A percentile compares a stretch with the other conserved stretches of the same genome.
Evolutionary conservation across 306 rosid genomes (phyloP).

Genomic region (Potentilla sterilis): DNA sequence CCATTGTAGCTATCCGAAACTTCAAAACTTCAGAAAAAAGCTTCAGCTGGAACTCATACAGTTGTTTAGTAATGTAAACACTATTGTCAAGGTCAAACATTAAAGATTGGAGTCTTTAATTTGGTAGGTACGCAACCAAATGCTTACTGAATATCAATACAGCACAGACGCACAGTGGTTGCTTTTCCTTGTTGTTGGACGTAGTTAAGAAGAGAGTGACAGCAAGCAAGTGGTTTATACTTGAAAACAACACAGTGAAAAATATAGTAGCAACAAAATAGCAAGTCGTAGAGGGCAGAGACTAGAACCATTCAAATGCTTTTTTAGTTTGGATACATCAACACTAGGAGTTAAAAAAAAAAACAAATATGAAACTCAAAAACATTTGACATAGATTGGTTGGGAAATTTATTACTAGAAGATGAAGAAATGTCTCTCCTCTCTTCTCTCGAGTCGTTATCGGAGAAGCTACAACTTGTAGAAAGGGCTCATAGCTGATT

Average conservation of each 20-base stretch:
- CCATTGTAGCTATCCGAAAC: constrained; percentile 13
- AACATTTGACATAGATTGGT: background rate
- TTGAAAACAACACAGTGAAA: background rate
- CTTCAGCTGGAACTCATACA: constrained; percentile 9
- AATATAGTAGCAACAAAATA: background rate
- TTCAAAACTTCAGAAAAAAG: background rate
- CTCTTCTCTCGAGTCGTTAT: background rate
- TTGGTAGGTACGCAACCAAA: background rate
- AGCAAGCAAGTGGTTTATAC: background rate
- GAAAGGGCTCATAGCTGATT: background rate
- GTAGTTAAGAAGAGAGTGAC: background rate
- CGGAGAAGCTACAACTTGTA: background rate
- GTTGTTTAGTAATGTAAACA: background rate
- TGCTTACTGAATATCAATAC: background rate
- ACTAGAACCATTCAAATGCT: background rate
- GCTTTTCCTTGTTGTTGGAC: background rate
- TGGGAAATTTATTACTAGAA: background rate
- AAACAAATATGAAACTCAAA: background rate
- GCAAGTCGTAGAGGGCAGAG: background rate
- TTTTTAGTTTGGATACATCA: background rate
- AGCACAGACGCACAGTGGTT: background rate
- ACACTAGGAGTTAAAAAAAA: background rate
- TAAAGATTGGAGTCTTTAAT: background rate
- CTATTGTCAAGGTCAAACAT: background rate
- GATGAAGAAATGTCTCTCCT: background rate